Percentiles rank a stretch among this genome's conserved stretches.
phyloP scores from a whole-genome alignment of 768 basidiomycete species.

The Lactarius tabidus region DNA sequence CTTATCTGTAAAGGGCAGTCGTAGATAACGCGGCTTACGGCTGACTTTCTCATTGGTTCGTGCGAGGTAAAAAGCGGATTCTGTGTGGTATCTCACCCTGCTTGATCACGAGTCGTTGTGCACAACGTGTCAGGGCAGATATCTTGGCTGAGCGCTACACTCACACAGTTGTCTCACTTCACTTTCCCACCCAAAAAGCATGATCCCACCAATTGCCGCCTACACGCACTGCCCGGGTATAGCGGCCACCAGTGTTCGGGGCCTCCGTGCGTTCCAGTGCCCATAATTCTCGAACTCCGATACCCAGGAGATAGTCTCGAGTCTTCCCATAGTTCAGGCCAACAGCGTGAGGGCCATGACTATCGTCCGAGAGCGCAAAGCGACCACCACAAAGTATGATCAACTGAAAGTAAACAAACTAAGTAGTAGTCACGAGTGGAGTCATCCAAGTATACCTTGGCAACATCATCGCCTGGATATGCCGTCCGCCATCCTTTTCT shows the following conservation, averaged over 20 bases:
- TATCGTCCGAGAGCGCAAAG: conserved; percentile 90
- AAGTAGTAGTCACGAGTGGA: conserved; percentile 8
- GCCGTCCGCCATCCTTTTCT: conserved; percentile 84
- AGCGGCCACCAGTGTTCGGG: conserved; percentile 47
- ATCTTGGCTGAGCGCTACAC: conserved; percentile 6
- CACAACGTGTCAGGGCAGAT: neutral
- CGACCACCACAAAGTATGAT: conserved; percentile 67
- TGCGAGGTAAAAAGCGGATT: conserved; percentile 4
- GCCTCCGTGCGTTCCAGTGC: conserved; percentile 43
- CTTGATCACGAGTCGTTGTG: conserved; percentile 3
- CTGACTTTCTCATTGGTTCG: conserved; percentile 4
- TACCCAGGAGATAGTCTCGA: conserved; percentile 55
- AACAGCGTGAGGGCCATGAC: conserved; percentile 85
- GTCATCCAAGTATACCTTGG: conserved; percentile 49
- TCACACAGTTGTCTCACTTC: neutral
- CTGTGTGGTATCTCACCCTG: conserved; percentile 1
- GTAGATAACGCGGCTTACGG: conserved; percentile 7
- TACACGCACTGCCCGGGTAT: conserved; percentile 41
- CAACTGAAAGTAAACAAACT: conserved; percentile 42
- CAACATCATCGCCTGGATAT: conserved; percentile 78
- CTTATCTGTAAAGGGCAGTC: neutral
- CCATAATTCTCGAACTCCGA: conserved; percentile 66
- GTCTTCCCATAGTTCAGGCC: conserved; percentile 78
- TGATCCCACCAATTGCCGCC: conserved; percentile 56
- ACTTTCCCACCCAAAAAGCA: conserved; percentile 46